Evolutionary conservation across 2,329 filamentous ascomycete species (phyloP).

Genomic region (Hypoxylon sp.): DNA sequence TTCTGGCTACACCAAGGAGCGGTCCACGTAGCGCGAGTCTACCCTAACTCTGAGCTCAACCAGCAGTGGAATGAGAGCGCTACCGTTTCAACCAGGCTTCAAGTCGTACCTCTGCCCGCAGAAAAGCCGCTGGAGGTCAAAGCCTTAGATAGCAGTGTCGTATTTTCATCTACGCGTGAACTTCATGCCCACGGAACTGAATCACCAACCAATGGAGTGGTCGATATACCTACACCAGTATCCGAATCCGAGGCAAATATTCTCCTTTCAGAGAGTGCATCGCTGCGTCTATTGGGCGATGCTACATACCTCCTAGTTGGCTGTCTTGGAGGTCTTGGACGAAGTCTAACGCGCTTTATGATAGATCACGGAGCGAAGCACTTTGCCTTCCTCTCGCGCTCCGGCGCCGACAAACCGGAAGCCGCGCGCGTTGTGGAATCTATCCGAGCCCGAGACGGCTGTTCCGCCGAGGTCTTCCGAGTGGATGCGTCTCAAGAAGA

Average conservation of each 20-base stretch:
- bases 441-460: slow-evolving; percentile 38
- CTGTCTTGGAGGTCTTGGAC: slow-evolving; percentile 53
- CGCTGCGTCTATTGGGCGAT: slow-evolving; percentile 9
- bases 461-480: slow-evolving; percentile 47
- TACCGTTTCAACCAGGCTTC: slow-evolving; percentile 11
- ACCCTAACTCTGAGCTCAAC: slow-evolving; percentile 15
- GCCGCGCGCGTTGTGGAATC: slow-evolving; percentile 42
- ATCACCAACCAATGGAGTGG: background rate
- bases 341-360: slow-evolving; percentile 54
- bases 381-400: slow-evolving; percentile 53
- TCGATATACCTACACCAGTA: background rate
- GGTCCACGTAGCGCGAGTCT: slow-evolving; percentile 41
- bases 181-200: slow-evolving; percentile 22
- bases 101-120: slow-evolving; percentile 14
- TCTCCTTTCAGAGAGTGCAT: background rate
- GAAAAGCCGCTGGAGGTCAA: slow-evolving; percentile 3
- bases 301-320: slow-evolving; percentile 46
- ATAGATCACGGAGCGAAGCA: slow-evolving; percentile 51
- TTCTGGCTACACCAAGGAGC: slow-evolving; percentile 48
- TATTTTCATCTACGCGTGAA: slow-evolving; percentile 5
- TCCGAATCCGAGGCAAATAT: background rate
- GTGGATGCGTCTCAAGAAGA: slow-evolving; percentile 49
- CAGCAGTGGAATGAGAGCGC: background rate
- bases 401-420: slow-evolving; percentile 46
- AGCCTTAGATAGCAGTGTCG: background rate